Conservation (phyloP, 768 basidiomycete species). For the Exsudoporus frostii region DNA sequence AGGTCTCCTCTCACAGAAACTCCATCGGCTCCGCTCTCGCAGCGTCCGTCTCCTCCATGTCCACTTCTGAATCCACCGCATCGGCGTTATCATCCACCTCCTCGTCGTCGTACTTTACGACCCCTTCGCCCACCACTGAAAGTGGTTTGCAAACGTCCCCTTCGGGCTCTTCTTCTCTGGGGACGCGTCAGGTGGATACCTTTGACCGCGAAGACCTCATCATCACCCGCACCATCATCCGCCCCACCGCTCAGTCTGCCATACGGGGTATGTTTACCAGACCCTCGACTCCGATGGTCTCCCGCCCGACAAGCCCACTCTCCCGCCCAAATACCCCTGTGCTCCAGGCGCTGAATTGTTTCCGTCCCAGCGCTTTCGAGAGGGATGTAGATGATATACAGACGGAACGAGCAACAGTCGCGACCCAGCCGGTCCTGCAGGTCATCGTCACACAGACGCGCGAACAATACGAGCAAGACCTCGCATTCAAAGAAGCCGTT, state of each 20-base stretch:
- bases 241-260: slow-evolving; percentile 29
- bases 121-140: slow-evolving; percentile 15
- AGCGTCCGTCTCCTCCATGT: slow-evolving; percentile 11
- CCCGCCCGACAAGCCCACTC: slow-evolving; percentile 25
- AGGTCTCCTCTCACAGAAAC: slow-evolving; percentile 18
- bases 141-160: slow-evolving; percentile 1
- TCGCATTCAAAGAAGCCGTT: slow-evolving; percentile 30
- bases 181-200: slow-evolving; percentile 22
- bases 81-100: slow-evolving; percentile 8
- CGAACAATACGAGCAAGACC: slow-evolving; percentile 32
- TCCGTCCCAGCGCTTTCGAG: slow-evolving; percentile 32
- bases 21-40: slow-evolving; percentile 18
- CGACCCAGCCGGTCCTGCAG: slow-evolving; percentile 26
- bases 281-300: slow-evolving; percentile 29
- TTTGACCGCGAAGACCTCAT: slow-evolving; percentile 31
- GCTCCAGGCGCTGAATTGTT: slow-evolving; percentile 34
- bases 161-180: slow-evolving; percentile 7
- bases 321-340: slow-evolving; percentile 23
- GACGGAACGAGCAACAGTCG: slow-evolving; percentile 12
- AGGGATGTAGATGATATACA: slow-evolving; percentile 29
- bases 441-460: slow-evolving; percentile 35
- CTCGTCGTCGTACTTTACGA: slow-evolving; percentile 24
- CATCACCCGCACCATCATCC: slow-evolving; percentile 38
- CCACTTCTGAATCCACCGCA: slow-evolving; percentile 6
- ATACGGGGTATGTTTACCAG: slow-evolving; percentile 27